Conservation (phyloP, 108 stramenopile species). For the Chaetoceros muelleri region DNA sequence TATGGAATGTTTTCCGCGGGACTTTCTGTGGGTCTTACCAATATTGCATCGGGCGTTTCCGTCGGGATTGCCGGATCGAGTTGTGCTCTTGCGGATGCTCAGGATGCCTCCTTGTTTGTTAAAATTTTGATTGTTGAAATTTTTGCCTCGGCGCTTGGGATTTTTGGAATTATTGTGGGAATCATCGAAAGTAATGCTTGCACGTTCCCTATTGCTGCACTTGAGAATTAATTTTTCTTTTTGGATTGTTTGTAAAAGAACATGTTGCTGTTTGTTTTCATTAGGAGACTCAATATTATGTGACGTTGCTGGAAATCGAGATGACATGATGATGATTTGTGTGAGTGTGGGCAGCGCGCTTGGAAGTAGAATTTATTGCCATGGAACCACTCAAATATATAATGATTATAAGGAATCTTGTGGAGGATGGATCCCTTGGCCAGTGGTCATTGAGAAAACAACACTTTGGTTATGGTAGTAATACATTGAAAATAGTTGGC, state of each 20-base stretch:
- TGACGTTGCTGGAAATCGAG: too few species aligned
- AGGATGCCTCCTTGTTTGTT: conserved; percentile 95
- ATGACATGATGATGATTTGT: too few species aligned
- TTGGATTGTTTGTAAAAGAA: conserved; percentile 2
- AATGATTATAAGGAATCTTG: too few species aligned
- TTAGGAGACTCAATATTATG: too few species aligned
- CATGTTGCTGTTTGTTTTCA: background rate
- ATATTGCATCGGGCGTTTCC: conserved; percentile 92
- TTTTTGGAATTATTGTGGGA: conserved; percentile 99
- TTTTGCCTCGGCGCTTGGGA: conserved; percentile 98
- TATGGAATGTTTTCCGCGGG: conserved; percentile 97
- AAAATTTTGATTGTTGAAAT: conserved; percentile 99
- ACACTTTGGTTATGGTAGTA: too few species aligned
- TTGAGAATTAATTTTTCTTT: conserved; percentile 5
- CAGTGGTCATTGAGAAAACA: too few species aligned
- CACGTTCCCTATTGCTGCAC: conserved; percentile 79
- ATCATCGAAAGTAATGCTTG: conserved; percentile 96
- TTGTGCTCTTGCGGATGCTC: conserved; percentile 98
- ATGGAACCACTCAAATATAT: too few species aligned
- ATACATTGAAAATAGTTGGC: too few species aligned
- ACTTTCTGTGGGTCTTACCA: conserved; percentile 94
- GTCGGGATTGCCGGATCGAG: conserved; percentile 95
- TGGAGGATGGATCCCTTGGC: too few species aligned
- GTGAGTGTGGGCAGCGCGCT: too few species aligned
- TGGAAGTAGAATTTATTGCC: too few species aligned